phyloP scores from a whole-genome alignment of 768 basidiomycete species.

The Phylloporus sp. region DNA sequence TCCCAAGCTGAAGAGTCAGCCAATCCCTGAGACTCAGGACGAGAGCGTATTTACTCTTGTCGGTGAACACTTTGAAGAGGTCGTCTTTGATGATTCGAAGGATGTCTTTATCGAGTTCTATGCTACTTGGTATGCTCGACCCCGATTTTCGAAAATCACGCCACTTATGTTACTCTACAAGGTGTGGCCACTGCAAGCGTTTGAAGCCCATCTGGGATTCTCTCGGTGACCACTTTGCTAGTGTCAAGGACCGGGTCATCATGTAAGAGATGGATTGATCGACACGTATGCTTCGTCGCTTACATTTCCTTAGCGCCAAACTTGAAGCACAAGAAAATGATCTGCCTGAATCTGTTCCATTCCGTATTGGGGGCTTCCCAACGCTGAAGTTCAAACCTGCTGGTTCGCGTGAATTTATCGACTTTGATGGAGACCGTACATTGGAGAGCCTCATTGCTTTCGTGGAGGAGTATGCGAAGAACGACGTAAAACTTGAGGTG shows the following conservation, averaged over 20 bases:
- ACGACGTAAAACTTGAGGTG: slow-evolving; percentile 47
- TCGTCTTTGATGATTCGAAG: slow-evolving; percentile 82
- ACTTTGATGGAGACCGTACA: slow-evolving; percentile 90
- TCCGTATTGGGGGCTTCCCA: slow-evolving; percentile 87
- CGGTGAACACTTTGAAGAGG: slow-evolving; percentile 82
- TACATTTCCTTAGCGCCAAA: slow-evolving; percentile 62
- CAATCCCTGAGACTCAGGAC: slow-evolving; percentile 77
- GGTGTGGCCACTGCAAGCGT: slow-evolving; percentile 96
- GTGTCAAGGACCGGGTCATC: slow-evolving; percentile 64
- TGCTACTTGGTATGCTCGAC: slow-evolving; percentile 79
- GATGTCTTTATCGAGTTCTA: slow-evolving; percentile 98
- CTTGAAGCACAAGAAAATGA: slow-evolving; percentile 97
- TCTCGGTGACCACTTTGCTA: slow-evolving; percentile 78
- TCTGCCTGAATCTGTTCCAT: slow-evolving; percentile 79
- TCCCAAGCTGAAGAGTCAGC: slow-evolving; percentile 86
- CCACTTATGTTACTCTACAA: slow-evolving; percentile 22
- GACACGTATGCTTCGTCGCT: not conserved
- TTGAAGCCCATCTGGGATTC: slow-evolving; percentile 92
- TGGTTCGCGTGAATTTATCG: slow-evolving; percentile 78
- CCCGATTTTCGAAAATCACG: not conserved
- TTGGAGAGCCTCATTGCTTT: slow-evolving; percentile 82
- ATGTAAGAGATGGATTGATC: slow-evolving; percentile 52
- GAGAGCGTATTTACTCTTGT: slow-evolving; percentile 82
- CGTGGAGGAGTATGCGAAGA: slow-evolving; percentile 76
- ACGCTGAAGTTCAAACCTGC: slow-evolving; percentile 96